phyloP scores from a whole-genome alignment of 306 rosid species.

The Trifolium dubium region DNA sequence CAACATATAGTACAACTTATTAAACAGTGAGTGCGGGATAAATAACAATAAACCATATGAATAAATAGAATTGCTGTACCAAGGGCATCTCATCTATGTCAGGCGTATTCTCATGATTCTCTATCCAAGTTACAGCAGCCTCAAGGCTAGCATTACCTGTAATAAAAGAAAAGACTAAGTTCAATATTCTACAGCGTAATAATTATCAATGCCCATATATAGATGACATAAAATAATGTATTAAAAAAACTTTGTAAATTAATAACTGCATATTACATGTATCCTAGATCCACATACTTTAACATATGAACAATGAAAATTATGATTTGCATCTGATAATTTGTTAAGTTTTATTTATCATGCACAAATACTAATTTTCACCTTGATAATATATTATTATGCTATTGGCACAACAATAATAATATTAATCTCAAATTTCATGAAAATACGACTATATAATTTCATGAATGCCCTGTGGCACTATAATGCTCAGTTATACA shows the following conservation, averaged over 20 bases:
- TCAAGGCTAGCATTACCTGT: slow-evolving; percentile 84
- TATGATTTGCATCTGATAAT: slow-evolving; percentile 14
- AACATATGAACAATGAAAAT: slow-evolving; percentile 15
- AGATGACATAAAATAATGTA: slow-evolving; percentile 20
- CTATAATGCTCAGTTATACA: not conserved
- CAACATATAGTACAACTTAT: slow-evolving; percentile 12
- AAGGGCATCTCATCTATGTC: slow-evolving; percentile 89
- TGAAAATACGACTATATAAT: not conserved
- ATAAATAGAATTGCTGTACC: slow-evolving; percentile 52
- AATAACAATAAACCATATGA: slow-evolving; percentile 28
- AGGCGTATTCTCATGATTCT: slow-evolving; percentile 80
- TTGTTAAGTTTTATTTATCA: not conserved
- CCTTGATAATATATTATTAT: not conserved
- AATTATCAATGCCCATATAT: slow-evolving; percentile 15
- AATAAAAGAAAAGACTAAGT: slow-evolving; percentile 43
- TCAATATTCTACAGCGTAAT: slow-evolving; percentile 30
- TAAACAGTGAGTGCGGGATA: slow-evolving; percentile 1
- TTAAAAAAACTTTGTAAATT: slow-evolving; percentile 25
- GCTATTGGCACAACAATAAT: not conserved
- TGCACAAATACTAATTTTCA: not conserved
- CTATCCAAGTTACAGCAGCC: slow-evolving; percentile 91
- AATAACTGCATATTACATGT: slow-evolving; percentile 20
- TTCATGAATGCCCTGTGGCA: not conserved
- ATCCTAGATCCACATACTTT: slow-evolving; percentile 34
- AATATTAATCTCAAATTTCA: not conserved